phyloP scores from a whole-genome alignment of 2,329 filamentous ascomycete genomes.

The Fusarium decemcellulare region DNA sequence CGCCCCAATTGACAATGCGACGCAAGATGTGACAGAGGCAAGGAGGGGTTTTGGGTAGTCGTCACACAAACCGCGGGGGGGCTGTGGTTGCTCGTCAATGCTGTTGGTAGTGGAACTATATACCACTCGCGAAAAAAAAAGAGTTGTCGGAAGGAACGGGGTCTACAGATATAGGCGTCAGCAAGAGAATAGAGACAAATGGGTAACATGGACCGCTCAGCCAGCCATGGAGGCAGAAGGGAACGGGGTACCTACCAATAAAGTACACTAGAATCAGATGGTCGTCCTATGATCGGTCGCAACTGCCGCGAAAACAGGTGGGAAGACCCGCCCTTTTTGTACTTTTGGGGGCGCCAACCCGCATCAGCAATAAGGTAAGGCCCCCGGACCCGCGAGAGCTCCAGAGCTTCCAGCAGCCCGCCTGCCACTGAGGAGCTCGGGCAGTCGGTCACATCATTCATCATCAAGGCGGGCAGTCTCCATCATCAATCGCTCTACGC shows the following conservation, averaged over 20 bases:
- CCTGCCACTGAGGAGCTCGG: too few species aligned
- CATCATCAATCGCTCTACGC: background rate
- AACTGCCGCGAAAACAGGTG: slow-evolving; percentile 45
- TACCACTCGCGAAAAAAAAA: background rate
- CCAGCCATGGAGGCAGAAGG: background rate
- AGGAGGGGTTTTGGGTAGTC: slow-evolving; percentile 19
- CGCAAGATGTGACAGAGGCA: slow-evolving; percentile 21
- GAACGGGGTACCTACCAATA: slow-evolving; percentile 36
- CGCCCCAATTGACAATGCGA: slow-evolving; percentile 20
- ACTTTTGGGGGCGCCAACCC: slow-evolving; percentile 40
- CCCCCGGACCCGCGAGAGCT: background rate
- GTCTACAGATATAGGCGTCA: slow-evolving; percentile 10
- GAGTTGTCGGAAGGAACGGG: slow-evolving; percentile 2
- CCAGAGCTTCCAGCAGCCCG: slow-evolving; percentile 4
- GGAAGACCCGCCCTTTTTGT: slow-evolving; percentile 52
- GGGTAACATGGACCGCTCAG: background rate
- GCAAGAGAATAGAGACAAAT: background rate
- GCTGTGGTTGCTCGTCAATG: background rate
- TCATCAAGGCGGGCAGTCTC: slow-evolving; percentile 14
- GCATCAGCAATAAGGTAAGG: background rate
- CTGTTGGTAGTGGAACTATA: background rate
- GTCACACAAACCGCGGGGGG: slow-evolving; percentile 34
- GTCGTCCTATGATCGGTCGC: slow-evolving; percentile 44
- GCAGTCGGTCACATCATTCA: slow-evolving; percentile 39
- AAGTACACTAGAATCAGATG: slow-evolving; percentile 17